These are phyloP conservation scores for Neurospora sp. DNA, from an alignment of 495 filamentous ascomycete species.

Conservation along the genomic window DNA sequence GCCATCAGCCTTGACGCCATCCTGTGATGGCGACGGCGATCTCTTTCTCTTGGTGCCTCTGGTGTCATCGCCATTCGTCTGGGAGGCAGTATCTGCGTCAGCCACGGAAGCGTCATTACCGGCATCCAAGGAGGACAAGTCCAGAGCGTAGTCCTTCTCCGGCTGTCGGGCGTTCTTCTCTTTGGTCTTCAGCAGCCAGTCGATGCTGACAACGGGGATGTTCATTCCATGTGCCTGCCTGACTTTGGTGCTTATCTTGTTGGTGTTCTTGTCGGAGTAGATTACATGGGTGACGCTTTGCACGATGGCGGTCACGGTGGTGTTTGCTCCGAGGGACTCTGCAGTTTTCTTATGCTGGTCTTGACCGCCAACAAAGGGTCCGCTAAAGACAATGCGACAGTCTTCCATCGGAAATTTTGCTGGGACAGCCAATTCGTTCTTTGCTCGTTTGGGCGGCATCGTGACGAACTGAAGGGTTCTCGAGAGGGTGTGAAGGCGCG, in stretches of 20 bases:
- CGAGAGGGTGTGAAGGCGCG: neutral
- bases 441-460: constrained; percentile 20
- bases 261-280: constrained; percentile 41
- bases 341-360: constrained; percentile 36
- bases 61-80: neutral
- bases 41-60: constrained; percentile 15
- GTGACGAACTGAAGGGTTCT: neutral
- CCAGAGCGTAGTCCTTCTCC: constrained; percentile 10
- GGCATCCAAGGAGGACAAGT: neutral
- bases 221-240: constrained; percentile 35
- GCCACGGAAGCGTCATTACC: constrained; percentile 1
- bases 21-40: constrained; percentile 3
- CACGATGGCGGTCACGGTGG: constrained; percentile 35
- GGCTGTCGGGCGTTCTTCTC: constrained; percentile 30
- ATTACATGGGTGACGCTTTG: constrained; percentile 51
- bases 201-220: constrained; percentile 48
- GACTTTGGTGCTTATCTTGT: constrained; percentile 40
- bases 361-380: constrained; percentile 45
- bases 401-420: constrained; percentile 27
- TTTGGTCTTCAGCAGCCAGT: constrained; percentile 52
- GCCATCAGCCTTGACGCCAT: neutral
- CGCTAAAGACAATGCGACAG: constrained; percentile 48
- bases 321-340: constrained; percentile 36
- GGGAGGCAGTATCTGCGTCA: neutral
- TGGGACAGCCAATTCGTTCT: constrained; percentile 15